These are phyloP conservation scores for Pestalotiopsis sp. DNA, from an alignment of 2,329 filamentous ascomycete species.

Conservation along the genomic window DNA sequence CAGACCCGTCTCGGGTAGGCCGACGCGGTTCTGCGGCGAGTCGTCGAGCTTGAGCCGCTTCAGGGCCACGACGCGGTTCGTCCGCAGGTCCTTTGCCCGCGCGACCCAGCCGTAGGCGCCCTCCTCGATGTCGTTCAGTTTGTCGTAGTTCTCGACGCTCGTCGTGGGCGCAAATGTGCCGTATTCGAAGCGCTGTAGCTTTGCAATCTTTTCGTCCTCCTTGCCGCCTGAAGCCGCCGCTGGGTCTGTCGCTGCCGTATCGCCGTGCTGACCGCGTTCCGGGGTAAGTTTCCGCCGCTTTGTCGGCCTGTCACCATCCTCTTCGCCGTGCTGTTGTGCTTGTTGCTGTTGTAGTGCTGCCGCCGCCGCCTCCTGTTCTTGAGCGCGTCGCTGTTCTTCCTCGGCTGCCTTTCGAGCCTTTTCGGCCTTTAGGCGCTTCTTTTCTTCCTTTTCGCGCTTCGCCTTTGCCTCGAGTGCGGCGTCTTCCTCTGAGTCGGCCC, in stretches of 20 bases:
- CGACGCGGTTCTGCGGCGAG: constrained; percentile 60
- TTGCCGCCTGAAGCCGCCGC: constrained; percentile 15
- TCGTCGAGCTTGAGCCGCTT: constrained; percentile 92
- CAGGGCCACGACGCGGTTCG: constrained; percentile 82
- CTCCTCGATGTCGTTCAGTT: constrained; percentile 96
- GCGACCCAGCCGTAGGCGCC: constrained; percentile 96
- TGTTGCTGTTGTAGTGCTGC: constrained; percentile 33
- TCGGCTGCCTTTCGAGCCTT: constrained; percentile 72
- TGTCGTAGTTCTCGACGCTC: constrained; percentile 86
- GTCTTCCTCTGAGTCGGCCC: constrained; percentile 86
- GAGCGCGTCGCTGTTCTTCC: constrained; percentile 34
- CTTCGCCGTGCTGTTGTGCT: constrained; percentile 32
- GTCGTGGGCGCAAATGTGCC: constrained; percentile 71
- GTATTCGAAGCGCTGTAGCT: constrained; percentile 72
- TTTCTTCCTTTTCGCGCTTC: constrained; percentile 85
- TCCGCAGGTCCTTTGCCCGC: constrained; percentile 73
- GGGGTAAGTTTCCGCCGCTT: constrained; percentile 66
- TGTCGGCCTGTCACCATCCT: constrained; percentile 42
- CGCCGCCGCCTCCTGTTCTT: constrained; percentile 17
- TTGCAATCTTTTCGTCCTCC: constrained; percentile 35
- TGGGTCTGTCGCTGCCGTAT: constrained; percentile 18
- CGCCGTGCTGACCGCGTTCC: constrained; percentile 34
- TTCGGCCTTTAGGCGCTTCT: constrained; percentile 80
- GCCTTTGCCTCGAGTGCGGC: constrained; percentile 71
- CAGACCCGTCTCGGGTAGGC: constrained; percentile 88